These are phyloP conservation scores for Trametes sp. DNA, from an alignment of 1,284 basidiomycete genomes.

Conservation along the genomic window DNA sequence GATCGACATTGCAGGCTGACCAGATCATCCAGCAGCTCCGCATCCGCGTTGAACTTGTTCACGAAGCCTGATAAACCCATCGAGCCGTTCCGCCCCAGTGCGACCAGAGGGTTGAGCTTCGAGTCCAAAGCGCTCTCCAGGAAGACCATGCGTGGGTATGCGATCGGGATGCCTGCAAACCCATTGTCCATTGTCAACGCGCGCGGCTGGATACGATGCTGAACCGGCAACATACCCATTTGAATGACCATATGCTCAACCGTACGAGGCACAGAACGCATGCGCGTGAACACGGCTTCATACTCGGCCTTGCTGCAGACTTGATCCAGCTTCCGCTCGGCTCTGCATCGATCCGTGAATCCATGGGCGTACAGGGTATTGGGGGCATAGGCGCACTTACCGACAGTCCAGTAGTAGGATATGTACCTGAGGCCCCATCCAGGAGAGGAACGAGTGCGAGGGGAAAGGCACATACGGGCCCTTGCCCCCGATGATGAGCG, in stretches of 20 bases:
- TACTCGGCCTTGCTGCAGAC: slow-evolving; percentile 82
- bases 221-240: slow-evolving; percentile 56
- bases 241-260: slow-evolving; percentile 87
- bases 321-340: slow-evolving; percentile 85
- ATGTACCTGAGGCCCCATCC: slow-evolving; percentile 73
- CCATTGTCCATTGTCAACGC: background rate
- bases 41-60: slow-evolving; percentile 92
- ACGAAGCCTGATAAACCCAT: slow-evolving; percentile 81
- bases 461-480: slow-evolving; percentile 84
- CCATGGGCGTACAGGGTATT: background rate
- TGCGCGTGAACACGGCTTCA: slow-evolving; percentile 70
- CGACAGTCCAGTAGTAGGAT: slow-evolving; percentile 88
- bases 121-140: slow-evolving; percentile 80
- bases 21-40: slow-evolving; percentile 92
- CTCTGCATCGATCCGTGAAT: slow-evolving; percentile 51
- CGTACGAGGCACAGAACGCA: slow-evolving; percentile 62
- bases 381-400: slow-evolving; percentile 46
- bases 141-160: slow-evolving; percentile 94
- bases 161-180: slow-evolving; percentile 75
- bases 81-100: slow-evolving; percentile 68
- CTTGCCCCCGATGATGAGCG: slow-evolving; percentile 74
- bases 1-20: slow-evolving; percentile 46
- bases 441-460: slow-evolving; percentile 83
- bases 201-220: no score
- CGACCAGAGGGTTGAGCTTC: slow-evolving; percentile 84